Evolutionary conservation across 352 stramenopile genomes (phyloP).

Genomic region (Globisporangium cystogenes): DNA sequence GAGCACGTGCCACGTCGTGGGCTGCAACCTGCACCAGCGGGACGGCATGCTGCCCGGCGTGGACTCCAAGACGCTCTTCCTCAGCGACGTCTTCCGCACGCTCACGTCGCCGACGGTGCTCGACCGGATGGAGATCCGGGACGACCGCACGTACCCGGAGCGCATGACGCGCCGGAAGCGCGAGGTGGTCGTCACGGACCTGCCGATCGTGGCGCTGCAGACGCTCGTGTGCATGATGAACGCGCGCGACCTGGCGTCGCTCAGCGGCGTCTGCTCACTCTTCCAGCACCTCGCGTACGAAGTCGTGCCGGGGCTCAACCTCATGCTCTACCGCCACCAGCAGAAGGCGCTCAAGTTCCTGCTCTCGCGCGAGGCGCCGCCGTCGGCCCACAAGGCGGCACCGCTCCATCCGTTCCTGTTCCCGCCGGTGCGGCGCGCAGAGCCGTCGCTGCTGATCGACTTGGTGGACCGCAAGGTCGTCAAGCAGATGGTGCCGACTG

Average conservation of each 20-base stretch:
- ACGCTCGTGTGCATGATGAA: slow-evolving; percentile 54
- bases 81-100: slow-evolving; percentile 67
- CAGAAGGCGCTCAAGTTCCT: slow-evolving; percentile 75
- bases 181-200: slow-evolving; percentile 52
- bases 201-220: slow-evolving; percentile 55
- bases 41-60: slow-evolving; percentile 3
- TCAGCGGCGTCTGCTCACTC: slow-evolving; percentile 60
- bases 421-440: slow-evolving; percentile 14
- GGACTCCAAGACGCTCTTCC: slow-evolving; percentile 25
- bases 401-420: slow-evolving; percentile 52
- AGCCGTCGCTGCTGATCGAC: slow-evolving; percentile 31
- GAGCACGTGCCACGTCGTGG: slow-evolving; percentile 62
- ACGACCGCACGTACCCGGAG: slow-evolving; percentile 51
- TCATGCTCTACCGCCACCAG: slow-evolving; percentile 74
- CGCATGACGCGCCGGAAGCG: slow-evolving; percentile 33
- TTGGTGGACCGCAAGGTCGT: slow-evolving; percentile 48
- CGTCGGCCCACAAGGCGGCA: slow-evolving; percentile 5
- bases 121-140: slow-evolving; percentile 61
- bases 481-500: slow-evolving; percentile 3
- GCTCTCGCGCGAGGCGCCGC: slow-evolving; percentile 52
- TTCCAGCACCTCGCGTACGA: slow-evolving; percentile 83
- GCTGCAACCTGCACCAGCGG: slow-evolving; percentile 44
- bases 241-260: slow-evolving; percentile 45
- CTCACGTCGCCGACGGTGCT: slow-evolving; percentile 54
- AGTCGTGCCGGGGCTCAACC: slow-evolving; percentile 67